Evolutionary conservation across 192 early-diverging fungal species (phyloP).

Genomic region (Powellomyces hirtus): DNA sequence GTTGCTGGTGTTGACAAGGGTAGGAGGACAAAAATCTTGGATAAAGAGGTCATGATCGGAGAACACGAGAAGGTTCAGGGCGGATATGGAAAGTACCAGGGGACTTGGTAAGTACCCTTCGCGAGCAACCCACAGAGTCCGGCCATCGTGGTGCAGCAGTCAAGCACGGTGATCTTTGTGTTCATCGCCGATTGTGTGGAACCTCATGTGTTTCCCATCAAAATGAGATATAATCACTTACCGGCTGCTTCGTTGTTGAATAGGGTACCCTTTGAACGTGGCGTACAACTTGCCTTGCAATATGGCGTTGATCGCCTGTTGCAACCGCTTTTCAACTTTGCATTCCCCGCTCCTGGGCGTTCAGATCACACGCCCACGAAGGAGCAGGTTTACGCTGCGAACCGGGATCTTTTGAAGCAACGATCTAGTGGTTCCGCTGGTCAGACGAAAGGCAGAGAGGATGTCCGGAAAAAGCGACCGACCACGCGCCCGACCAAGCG

Average conservation of each 20-base stretch:
- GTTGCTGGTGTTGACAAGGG: constrained; percentile 94
- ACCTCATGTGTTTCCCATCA: not conserved
- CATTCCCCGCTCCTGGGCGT: constrained; percentile 50
- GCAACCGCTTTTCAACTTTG: constrained; percentile 79
- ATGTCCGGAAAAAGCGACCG: constrained; percentile 16
- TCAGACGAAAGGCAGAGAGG: not conserved
- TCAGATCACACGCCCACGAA: constrained; percentile 57
- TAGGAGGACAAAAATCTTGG: constrained; percentile 88
- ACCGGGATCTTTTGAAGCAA: not conserved
- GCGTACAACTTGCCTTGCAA: constrained; percentile 73
- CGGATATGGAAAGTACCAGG: constrained; percentile 98
- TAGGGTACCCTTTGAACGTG: constrained; percentile 86
- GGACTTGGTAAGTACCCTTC: constrained; percentile 60
- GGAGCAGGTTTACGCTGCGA: constrained; percentile 42
- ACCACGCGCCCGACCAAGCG: constrained; percentile 13
- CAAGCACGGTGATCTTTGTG: not conserved
- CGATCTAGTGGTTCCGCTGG: too few species aligned
- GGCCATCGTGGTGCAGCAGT: not conserved
- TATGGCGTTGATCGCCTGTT: constrained; percentile 76
- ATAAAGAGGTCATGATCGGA: constrained; percentile 84
- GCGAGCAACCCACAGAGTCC: not conserved
- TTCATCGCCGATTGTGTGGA: not conserved
- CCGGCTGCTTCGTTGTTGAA: not conserved
- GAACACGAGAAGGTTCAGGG: constrained; percentile 96
- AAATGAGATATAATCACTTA: constrained; percentile 2